phyloP scores from a whole-genome alignment of 2,329 filamentous ascomycete species.

The Penicillium thymicola region DNA sequence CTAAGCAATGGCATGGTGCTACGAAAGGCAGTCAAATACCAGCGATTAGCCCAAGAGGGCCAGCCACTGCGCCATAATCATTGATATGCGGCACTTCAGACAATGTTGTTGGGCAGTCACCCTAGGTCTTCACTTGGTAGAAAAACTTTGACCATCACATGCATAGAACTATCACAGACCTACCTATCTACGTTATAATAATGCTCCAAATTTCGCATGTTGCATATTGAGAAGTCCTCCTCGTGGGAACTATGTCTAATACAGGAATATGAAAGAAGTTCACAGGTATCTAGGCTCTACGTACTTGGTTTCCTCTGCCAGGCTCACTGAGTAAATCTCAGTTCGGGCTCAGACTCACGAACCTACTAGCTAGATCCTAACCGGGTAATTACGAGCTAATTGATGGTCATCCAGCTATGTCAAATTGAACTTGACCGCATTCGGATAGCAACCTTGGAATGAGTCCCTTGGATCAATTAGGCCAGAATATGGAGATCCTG shows the following conservation, averaged over 20 bases:
- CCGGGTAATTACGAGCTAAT: no score
- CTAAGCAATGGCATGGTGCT: conserved; percentile 50
- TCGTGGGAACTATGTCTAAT: not conserved
- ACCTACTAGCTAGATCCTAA: no score
- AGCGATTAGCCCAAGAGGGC: conserved; percentile 47
- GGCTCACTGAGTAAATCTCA: no score
- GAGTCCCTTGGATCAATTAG: no score
- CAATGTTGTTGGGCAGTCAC: not conserved
- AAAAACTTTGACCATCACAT: not conserved
- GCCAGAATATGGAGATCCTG: no score
- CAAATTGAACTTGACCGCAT: no score
- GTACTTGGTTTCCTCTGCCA: no score
- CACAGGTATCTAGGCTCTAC: no score
- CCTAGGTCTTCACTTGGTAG: not conserved
- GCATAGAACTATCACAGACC: not conserved
- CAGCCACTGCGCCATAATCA: conserved; percentile 46
- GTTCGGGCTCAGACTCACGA: no score
- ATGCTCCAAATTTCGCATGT: not conserved
- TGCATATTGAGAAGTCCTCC: not conserved
- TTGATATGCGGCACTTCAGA: conserved; percentile 16
- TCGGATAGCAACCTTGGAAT: no score
- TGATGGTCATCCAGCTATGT: no score
- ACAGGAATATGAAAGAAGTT: no score
- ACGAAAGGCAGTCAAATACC: conserved; percentile 46
- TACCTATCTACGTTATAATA: not conserved